Evolutionary conservation across 129 eudicot species (phyloP).

Genomic region (Solidago caesia): DNA sequence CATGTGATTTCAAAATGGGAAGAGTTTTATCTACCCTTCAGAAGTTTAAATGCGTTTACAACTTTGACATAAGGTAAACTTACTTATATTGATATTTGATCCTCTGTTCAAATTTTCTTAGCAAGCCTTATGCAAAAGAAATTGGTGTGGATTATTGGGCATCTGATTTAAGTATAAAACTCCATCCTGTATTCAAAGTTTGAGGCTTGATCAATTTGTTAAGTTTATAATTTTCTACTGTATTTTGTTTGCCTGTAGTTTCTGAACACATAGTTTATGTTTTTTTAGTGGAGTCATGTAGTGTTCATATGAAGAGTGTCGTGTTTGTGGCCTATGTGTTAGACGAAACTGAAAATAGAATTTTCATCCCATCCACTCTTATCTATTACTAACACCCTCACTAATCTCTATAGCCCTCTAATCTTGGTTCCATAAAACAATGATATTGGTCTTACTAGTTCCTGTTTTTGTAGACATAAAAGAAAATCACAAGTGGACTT

Average conservation of each 20-base stretch:
- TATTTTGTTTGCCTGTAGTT: not conserved
- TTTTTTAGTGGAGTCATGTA: not conserved
- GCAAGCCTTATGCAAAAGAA: not conserved
- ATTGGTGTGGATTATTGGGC: not conserved
- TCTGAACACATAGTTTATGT: not conserved
- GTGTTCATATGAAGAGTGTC: not conserved
- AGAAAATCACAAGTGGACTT: not conserved
- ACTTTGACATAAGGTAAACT: constrained; percentile 65
- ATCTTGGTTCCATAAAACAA: not conserved
- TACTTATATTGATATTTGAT: not conserved
- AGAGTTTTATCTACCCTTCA: constrained; percentile 71
- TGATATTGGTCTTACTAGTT: not conserved
- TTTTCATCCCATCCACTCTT: not conserved
- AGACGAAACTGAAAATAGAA: not conserved
- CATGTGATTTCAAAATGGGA: constrained; percentile 95
- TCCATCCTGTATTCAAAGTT: not conserved
- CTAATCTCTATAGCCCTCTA: not conserved
- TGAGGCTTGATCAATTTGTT: not conserved
- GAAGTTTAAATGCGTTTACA: constrained; percentile 65
- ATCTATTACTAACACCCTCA: not conserved
- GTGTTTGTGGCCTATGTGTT: not conserved
- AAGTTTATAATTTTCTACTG: not conserved
- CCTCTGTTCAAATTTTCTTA: constrained; percentile 6
- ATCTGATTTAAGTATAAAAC: not conserved
- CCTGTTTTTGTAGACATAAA: not conserved